Conservation (phyloP, 108 stramenopile species). For the Chaetoceros muelleri region DNA sequence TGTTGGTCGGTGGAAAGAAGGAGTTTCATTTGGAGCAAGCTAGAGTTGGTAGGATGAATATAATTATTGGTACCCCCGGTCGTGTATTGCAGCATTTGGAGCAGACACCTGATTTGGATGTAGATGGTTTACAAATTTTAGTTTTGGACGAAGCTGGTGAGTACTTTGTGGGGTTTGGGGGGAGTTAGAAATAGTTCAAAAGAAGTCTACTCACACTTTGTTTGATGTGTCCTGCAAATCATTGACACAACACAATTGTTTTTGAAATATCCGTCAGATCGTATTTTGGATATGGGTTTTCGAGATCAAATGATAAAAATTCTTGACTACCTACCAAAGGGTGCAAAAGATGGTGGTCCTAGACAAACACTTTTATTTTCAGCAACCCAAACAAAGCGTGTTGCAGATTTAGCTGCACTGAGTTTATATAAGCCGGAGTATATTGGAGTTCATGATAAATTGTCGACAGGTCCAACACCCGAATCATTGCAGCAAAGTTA, state of each 20-base stretch:
- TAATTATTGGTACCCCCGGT: constrained; percentile 95
- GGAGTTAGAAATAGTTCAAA: too few relatives aligned
- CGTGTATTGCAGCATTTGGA: constrained; percentile 96
- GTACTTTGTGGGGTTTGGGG: too few relatives aligned
- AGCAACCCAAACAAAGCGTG: constrained; percentile 97
- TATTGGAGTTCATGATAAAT: constrained; percentile 94
- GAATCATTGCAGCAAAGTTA: constrained; percentile 78
- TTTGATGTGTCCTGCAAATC: background rate
- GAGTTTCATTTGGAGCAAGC: constrained; percentile 89
- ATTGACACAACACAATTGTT: background rate
- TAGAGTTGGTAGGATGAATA: constrained; percentile 75
- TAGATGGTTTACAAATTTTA: constrained; percentile 71
- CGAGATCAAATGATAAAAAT: constrained; percentile 87
- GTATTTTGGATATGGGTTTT: constrained; percentile 98
- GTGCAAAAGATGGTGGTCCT: constrained; percentile 16
- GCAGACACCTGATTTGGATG: constrained; percentile 92
- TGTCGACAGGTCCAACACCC: constrained; percentile 62
- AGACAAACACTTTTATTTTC: constrained; percentile 96
- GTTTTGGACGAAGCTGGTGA: constrained; percentile 91
- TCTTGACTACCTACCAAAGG: constrained; percentile 80
- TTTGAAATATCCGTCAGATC: constrained; percentile 30
- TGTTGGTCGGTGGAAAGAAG: constrained; percentile 94
- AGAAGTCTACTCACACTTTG: too few relatives aligned
- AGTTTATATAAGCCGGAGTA: constrained; percentile 86
- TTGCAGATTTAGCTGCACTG: constrained; percentile 92